Evolutionary conservation across 2,329 filamentous ascomycete species (phyloP), one percentile per base, ranked within the genome.

Genomic region (Cladophialophora psammophila): DNA sequence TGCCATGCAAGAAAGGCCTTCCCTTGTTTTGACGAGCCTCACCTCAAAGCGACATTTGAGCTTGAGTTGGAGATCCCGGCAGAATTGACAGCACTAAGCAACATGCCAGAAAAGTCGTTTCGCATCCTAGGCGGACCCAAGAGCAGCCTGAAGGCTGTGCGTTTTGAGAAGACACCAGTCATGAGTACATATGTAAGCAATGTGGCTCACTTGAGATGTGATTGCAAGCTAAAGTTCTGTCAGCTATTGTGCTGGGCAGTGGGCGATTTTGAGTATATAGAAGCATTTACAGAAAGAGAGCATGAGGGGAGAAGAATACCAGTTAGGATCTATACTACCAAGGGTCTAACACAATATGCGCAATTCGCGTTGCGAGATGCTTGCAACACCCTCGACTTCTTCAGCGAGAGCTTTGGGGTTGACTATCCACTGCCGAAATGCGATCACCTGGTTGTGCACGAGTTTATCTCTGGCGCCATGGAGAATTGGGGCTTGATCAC

Each of bases 401-500:
- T 96, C 81, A 98, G 94, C 0, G 92, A 97, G 73, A 85, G 95
- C 74, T 99, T 97, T 76, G 90, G 90, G 72, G 92, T 97, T 72
- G 93, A 97, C 76, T 97, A 97, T 78, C 94, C 94, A 38, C 85
- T 97, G 18, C 93, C 94, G 70, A 97, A 97, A 84, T 90, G 92
- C 6, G 94, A 97, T 78, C 84, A 97, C 58, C 84, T 97, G 53
- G 93, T 93, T 68, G 93, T 96, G 10, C 93, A 96, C 80, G 94
- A 97, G 81, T 97, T 99, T 82, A 95, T 80, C 10, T 79, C 79
- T 77, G 91, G 91, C 54, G 93, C 93, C 72, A 96, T 96, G 92
- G 94, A 97, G 83, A 96, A 96, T 78, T 97, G 94, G 94, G 94
- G 94, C 72, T 85, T 99, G 61, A 92, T 99, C 66, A 98, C 95